These are phyloP conservation scores for Didymella glomerata DNA, from an alignment of 2,329 filamentous ascomycete genomes.

Conservation along the genomic window DNA sequence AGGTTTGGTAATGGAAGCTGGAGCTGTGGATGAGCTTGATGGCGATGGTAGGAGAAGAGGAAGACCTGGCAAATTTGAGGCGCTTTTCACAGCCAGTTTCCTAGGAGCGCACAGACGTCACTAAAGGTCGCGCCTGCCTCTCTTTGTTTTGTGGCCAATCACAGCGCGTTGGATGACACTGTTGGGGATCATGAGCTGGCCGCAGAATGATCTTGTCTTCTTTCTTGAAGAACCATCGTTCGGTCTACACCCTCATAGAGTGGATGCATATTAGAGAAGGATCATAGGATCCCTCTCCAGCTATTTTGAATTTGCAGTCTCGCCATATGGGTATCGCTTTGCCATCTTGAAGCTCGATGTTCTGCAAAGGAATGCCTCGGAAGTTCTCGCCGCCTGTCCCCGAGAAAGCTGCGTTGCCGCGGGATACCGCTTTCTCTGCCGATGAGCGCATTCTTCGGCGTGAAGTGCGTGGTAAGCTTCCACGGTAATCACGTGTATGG, in stretches of 20 bases:
- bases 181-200: slow-evolving; percentile 1
- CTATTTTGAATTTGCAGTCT: background rate
- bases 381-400: slow-evolving; percentile 18
- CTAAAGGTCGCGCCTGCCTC: slow-evolving; percentile 7
- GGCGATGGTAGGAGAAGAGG: slow-evolving; percentile 23
- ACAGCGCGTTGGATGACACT: slow-evolving; percentile 9
- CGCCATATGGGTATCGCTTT: slow-evolving; percentile 2
- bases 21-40: slow-evolving; percentile 24
- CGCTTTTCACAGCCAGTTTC: slow-evolving; percentile 25
- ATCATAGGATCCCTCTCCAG: background rate
- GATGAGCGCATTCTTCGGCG: slow-evolving; percentile 10
- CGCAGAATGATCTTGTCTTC: slow-evolving; percentile 3
- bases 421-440: slow-evolving; percentile 16
- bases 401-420: slow-evolving; percentile 15
- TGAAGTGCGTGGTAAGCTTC: slow-evolving; percentile 2
- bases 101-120: slow-evolving; percentile 5
- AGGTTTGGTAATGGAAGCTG: slow-evolving; percentile 24
- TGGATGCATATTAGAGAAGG: background rate
- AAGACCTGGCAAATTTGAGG: slow-evolving; percentile 24
- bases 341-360: slow-evolving; percentile 4
- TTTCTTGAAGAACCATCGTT: background rate
- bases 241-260: background rate
- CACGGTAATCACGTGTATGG: slow-evolving; percentile 10
- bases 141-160: slow-evolving; percentile 14
- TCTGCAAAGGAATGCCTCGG: slow-evolving; percentile 2